These are phyloP conservation scores for Neurospora terricola DNA, from an alignment of 495 filamentous ascomycete species.

Conservation along the genomic window DNA sequence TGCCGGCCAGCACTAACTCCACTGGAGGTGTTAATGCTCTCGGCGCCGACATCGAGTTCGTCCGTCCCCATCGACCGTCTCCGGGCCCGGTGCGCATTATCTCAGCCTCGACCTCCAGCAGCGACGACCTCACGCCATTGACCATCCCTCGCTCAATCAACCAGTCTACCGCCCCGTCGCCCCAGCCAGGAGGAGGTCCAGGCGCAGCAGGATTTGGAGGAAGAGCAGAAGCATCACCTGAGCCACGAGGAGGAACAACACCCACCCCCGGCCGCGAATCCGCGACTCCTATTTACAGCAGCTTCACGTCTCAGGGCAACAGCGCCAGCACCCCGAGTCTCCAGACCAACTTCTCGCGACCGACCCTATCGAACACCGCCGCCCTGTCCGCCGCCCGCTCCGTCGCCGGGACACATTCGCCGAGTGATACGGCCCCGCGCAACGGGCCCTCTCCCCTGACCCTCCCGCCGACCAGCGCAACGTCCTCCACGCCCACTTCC, in stretches of 20 bases:
- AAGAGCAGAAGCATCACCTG: conserved; percentile 29
- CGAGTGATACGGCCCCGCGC: conserved; percentile 18
- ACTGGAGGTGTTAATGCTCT: background rate
- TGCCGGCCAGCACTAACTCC: conserved; percentile 19
- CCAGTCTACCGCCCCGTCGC: background rate
- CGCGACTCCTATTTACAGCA: conserved; percentile 23
- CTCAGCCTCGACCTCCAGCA: background rate
- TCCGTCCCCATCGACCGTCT: background rate
- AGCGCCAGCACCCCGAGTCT: conserved; percentile 24
- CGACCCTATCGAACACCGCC: conserved; percentile 24
- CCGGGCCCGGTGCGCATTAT: background rate
- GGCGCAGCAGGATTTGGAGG: conserved; percentile 9
- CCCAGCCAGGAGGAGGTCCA: background rate
- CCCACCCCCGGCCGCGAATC: conserved; percentile 17
- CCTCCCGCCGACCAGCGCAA: conserved; percentile 23
- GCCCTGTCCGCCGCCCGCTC: conserved; percentile 28
- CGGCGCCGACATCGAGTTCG: background rate
- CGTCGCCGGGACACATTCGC: conserved; percentile 21
- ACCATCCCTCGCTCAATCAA: background rate
- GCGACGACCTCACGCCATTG: background rate
- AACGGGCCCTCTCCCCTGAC: conserved; percentile 33
- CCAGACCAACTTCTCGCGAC: conserved; percentile 47
- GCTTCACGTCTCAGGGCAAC: conserved; percentile 19
- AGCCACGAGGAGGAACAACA: conserved; percentile 23
- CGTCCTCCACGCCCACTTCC: conserved; percentile 12